Evolutionary conservation across 331 rosid species (phyloP).

Genomic region (Quercus lobata): DNA sequence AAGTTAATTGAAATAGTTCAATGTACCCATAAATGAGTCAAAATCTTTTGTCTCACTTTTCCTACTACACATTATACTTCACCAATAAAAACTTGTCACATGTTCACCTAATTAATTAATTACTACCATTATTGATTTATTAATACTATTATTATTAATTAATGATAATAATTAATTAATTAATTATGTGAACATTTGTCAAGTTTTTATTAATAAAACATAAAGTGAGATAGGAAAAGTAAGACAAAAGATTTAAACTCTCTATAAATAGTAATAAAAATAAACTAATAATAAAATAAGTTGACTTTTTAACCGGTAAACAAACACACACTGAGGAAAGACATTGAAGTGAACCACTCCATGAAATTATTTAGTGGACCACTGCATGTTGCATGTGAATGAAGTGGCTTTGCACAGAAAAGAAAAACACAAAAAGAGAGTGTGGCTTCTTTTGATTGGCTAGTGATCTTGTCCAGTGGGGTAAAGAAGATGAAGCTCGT

Average conservation of each 20-base stretch:
- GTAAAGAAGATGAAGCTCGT: no score
- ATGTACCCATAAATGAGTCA: no score
- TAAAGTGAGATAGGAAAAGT: fast-evolving
- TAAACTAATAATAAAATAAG: fast-evolving
- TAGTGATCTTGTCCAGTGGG: no score
- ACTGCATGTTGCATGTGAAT: neutral
- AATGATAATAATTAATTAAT: no score
- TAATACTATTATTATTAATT: no score
- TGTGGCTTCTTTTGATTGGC: neutral
- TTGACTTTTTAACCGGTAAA: fast-evolving
- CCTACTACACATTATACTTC: fast-evolving
- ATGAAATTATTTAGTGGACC: neutral
- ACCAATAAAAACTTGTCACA: no score
- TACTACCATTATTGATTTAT: no score
- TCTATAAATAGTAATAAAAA: fast-evolving
- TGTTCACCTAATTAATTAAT: no score
- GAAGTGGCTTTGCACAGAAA: neutral
- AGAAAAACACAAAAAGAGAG: no score
- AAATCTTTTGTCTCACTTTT: no score
- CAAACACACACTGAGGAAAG: neutral
- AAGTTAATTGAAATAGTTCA: no score
- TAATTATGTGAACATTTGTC: fast-evolving
- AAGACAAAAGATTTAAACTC: fast-evolving
- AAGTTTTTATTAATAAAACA: no score
- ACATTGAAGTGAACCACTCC: neutral